Conservation (phyloP, 2,329 filamentous ascomycete species). For the Mycocentrospora acerina region DNA sequence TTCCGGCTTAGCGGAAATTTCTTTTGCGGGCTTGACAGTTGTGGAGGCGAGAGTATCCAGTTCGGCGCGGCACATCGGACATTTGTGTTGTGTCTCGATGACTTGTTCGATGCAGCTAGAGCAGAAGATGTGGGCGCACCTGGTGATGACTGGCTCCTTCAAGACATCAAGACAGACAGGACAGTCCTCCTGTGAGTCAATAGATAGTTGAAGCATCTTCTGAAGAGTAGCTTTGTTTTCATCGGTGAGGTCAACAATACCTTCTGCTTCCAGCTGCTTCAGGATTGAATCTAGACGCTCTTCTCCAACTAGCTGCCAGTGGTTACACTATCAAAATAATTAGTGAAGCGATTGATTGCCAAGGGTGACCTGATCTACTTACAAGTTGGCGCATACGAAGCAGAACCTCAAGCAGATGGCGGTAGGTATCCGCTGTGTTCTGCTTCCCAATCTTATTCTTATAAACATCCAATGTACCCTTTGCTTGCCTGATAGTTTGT, state of each 20-base stretch:
- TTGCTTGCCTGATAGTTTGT: slow-evolving; percentile 67
- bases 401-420: slow-evolving; percentile 76
- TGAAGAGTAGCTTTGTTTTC: slow-evolving; percentile 74
- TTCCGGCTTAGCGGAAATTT: slow-evolving; percentile 38
- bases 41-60: slow-evolving; percentile 52
- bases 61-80: slow-evolving; percentile 77
- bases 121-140: slow-evolving; percentile 82
- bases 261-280: slow-evolving; percentile 65
- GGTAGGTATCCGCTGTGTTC: slow-evolving; percentile 57
- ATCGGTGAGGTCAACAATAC: slow-evolving; percentile 67
- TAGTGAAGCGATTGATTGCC: no score
- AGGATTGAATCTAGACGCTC: slow-evolving; percentile 70
- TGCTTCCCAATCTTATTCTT: slow-evolving; percentile 48
- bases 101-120: slow-evolving; percentile 71
- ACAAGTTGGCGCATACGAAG: slow-evolving; percentile 75
- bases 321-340: slow-evolving; percentile 61
- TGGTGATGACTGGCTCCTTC: slow-evolving; percentile 75
- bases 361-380: no score
- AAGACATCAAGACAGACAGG: slow-evolving; percentile 76
- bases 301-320: slow-evolving; percentile 79
- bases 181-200: slow-evolving; percentile 82
- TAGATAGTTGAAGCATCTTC: slow-evolving; percentile 71
- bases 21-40: slow-evolving; percentile 67
- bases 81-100: slow-evolving; percentile 74
- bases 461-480: slow-evolving; percentile 67